Conservation (phyloP, 768 basidiomycete genomes). For the Jaapia argillacea region DNA sequence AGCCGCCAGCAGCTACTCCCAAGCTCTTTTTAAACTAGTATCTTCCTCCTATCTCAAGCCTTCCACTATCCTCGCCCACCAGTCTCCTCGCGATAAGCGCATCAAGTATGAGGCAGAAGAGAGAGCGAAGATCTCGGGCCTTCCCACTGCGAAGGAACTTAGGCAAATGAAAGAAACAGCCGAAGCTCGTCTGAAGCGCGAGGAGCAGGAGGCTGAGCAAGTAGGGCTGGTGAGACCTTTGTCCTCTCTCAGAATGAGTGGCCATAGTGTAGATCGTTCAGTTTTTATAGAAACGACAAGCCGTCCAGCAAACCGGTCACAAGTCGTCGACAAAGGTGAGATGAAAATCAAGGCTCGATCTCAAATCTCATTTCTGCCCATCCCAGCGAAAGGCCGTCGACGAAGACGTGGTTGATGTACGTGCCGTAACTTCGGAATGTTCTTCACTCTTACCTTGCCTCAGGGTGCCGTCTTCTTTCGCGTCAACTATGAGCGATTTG, state of each 20-base stretch:
- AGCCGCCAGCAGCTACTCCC: slow-evolving; percentile 38
- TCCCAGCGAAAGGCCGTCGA: slow-evolving; percentile 43
- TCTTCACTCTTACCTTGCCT: neutral
- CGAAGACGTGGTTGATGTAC: slow-evolving; percentile 60
- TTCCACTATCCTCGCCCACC: slow-evolving; percentile 66
- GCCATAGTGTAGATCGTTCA: neutral
- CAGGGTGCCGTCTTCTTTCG: slow-evolving; percentile 73
- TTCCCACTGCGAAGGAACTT: slow-evolving; percentile 75
- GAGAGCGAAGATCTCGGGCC: slow-evolving; percentile 59
- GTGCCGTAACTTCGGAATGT: slow-evolving; percentile 14
- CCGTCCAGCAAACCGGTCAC: slow-evolving; percentile 35
- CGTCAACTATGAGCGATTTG: slow-evolving; percentile 84
- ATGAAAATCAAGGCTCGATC: neutral
- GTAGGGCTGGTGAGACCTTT: slow-evolving; percentile 52
- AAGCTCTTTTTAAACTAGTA: slow-evolving; percentile 64
- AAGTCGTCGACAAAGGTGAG: slow-evolving; percentile 41
- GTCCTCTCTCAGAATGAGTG: neutral
- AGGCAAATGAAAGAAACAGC: slow-evolving; percentile 63
- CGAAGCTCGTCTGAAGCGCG: slow-evolving; percentile 47
- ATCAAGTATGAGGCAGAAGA: slow-evolving; percentile 78
- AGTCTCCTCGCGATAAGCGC: slow-evolving; percentile 71
- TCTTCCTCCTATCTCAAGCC: slow-evolving; percentile 66
- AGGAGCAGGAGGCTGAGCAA: slow-evolving; percentile 67
- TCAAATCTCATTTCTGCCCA: no score
- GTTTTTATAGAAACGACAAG: slow-evolving; percentile 48